phyloP scores from a whole-genome alignment of 1,139 yeast genomes.

The Zygosaccharomyces pseudobailii region DNA sequence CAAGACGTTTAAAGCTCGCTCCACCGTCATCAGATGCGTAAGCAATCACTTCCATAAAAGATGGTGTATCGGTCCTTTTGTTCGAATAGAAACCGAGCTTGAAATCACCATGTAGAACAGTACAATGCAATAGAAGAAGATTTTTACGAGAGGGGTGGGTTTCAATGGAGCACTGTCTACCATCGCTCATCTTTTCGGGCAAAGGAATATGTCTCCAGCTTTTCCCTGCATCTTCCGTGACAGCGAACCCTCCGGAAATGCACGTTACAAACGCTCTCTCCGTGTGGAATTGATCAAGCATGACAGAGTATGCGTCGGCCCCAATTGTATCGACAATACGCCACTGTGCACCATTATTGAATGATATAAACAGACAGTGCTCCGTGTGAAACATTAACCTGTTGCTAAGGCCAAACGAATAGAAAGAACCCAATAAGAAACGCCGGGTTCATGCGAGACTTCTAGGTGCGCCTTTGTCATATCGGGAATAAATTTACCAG shows the following conservation, averaged over 20 bases:
- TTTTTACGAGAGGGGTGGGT: conserved; percentile 15
- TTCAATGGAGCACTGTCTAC: conserved; percentile 1
- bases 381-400: conserved; percentile 15
- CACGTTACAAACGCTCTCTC: conserved; percentile 23
- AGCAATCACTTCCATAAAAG: not conserved
- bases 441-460: not conserved
- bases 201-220: conserved; percentile 18
- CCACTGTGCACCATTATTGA: conserved; percentile 29
- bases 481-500: conserved; percentile 7
- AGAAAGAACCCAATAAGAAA: conserved; percentile 3
- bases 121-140: conserved; percentile 11
- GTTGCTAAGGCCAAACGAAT: conserved; percentile 29
- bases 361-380: conserved; percentile 14
- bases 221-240: conserved; percentile 28
- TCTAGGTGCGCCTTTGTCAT: conserved; percentile 11
- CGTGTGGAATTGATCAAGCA: conserved; percentile 16
- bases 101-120: not conserved
- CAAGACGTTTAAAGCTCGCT: conserved; percentile 14
- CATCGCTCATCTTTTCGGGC: not conserved
- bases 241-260: conserved; percentile 8
- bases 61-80: conserved; percentile 2
- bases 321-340: conserved; percentile 3
- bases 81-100: not conserved
- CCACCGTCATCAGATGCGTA: conserved; percentile 19
- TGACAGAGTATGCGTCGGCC: conserved; percentile 8